phyloP scores from a whole-genome alignment of 1,139 yeast species.

The Nakaseomyces nivariensis region DNA sequence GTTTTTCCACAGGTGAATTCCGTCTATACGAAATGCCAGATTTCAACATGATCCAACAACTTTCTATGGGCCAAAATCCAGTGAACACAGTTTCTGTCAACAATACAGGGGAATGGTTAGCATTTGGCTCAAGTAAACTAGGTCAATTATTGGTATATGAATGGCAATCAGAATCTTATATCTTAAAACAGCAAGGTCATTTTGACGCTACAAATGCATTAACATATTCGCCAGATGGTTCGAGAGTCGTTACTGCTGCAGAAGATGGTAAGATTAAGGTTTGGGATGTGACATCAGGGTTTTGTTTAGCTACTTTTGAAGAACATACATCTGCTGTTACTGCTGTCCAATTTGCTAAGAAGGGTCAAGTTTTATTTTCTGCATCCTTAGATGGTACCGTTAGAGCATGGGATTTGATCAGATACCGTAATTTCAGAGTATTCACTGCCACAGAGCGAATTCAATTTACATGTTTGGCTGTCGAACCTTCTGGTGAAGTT shows the following conservation, averaged over 20 bases:
- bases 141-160: slow-evolving; percentile 97
- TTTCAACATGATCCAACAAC: slow-evolving; percentile 69
- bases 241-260: slow-evolving; percentile 83
- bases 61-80: slow-evolving; percentile 87
- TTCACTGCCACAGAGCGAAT: slow-evolving; percentile 85
- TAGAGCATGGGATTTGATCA: slow-evolving; percentile 89
- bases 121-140: slow-evolving; percentile 80
- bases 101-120: slow-evolving; percentile 89
- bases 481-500: slow-evolving; percentile 95
- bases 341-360: slow-evolving; percentile 72
- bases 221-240: slow-evolving; percentile 91
- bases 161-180: slow-evolving; percentile 97
- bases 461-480: slow-evolving; percentile 83
- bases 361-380: slow-evolving; percentile 83
- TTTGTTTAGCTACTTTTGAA: slow-evolving; percentile 81
- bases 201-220: slow-evolving; percentile 80
- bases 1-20: slow-evolving; percentile 84
- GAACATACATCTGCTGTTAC: slow-evolving; percentile 90
- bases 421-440: slow-evolving; percentile 89
- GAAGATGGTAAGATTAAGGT: slow-evolving; percentile 96
- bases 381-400: slow-evolving; percentile 94
- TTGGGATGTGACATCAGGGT: slow-evolving; percentile 92
- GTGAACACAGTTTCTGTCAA: slow-evolving; percentile 77
- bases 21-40: slow-evolving; percentile 81
- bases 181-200: slow-evolving; percentile 93